Percentiles rank a stretch among this genome's conserved stretches.
Conservation (phyloP, 441 rosid genomes). For the Eruca vesicaria region DNA sequence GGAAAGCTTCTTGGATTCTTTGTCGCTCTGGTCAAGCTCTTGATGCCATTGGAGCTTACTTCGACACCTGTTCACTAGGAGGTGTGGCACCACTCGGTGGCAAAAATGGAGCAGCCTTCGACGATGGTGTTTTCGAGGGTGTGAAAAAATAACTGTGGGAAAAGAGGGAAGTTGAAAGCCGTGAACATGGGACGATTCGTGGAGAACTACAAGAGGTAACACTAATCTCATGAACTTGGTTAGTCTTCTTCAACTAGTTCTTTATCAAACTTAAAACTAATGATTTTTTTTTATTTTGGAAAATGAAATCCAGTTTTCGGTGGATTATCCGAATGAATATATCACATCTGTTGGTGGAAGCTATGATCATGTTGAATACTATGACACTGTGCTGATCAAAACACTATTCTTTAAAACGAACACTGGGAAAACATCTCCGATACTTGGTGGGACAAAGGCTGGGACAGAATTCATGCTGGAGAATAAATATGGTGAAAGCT, state of each 20-base stretch:
- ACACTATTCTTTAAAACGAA: too few relatives aligned
- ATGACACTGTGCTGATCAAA: too few relatives aligned
- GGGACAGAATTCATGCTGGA: too few relatives aligned
- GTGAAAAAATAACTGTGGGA: background rate
- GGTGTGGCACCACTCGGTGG: background rate
- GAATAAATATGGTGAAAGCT: too few relatives aligned
- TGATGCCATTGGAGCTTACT: background rate
- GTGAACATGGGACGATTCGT: background rate
- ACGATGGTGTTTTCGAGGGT: background rate
- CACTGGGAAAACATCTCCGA: too few relatives aligned
- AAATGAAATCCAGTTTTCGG: background rate
- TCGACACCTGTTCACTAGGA: background rate
- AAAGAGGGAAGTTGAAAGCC: background rate
- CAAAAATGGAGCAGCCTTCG: background rate
- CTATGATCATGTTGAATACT: too few relatives aligned
- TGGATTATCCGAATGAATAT: background rate
- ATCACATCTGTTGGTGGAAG: too few relatives aligned
- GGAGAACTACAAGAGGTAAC: background rate
- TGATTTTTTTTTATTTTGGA: background rate
- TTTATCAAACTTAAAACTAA: too few relatives aligned
- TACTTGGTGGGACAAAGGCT: too few relatives aligned
- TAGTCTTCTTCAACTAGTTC: too few relatives aligned
- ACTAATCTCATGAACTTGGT: background rate
- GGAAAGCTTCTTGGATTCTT: too few relatives aligned
- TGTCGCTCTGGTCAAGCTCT: too few relatives aligned